Evolutionary conservation across 345 rosid genomes (phyloP), one percentile per base, ranked within the genome.

Genomic region (Eucalyptus tenuipes): DNA sequence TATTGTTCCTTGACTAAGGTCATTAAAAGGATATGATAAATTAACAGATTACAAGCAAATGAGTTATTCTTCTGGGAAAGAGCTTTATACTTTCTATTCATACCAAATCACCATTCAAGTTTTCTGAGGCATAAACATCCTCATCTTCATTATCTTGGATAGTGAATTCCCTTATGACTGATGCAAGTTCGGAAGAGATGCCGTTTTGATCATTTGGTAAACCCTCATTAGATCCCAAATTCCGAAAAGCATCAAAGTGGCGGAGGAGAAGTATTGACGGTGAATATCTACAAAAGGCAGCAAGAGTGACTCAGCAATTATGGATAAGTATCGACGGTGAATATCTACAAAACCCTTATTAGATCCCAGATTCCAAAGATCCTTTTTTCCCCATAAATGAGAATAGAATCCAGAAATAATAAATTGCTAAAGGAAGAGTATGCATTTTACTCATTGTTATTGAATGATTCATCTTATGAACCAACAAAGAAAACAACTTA

Each of bases 231-330:
- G 96, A 95, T 86, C 87, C 94, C 93, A 95, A 89, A 92, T 95
- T 92, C 89, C 92, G 95, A n/a, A 97, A 94, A 92, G 94, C 96
- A 80, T 98, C 98, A 90, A 98, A 98, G 92, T 96, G 98, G 87
- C 94, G 97, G 85, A 97, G 99, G 90, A 98, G 92, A 93, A 98
- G 95, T 89, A 98, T 95, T 18, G 98, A 86, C 45, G 98, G 99
- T 31, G 95, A 92, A 91, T 97, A 98, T 87, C 99, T 98, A 95
- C 64, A 89, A 91, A 90, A 88, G 86, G 92, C 88, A 85, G 64
- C 55, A 90, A 59, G 49, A 88, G 87, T 80, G 87, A 91, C 59
- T 31, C 88, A 89, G 80, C 29, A 55, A 55, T 55, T 24, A 10
- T 22, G 61, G 29, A 55, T 24, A 55, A 55, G 13, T 55, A 55